phyloP scores from a whole-genome alignment of 208 protist species.

The Jaenimonas drosophilae region DNA sequence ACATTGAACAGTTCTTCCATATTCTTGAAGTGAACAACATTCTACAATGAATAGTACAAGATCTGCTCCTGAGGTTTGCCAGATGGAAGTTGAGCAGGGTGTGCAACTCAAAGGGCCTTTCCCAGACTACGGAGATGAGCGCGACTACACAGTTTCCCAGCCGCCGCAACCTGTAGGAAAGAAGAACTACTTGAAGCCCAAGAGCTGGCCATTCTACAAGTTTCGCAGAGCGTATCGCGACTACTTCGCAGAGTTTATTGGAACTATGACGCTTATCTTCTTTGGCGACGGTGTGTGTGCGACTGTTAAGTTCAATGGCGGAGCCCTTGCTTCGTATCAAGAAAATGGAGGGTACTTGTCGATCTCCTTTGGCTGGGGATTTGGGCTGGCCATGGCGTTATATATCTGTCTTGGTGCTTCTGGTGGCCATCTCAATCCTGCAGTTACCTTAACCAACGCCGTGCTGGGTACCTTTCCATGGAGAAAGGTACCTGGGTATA shows the following conservation, averaged over 20 bases:
- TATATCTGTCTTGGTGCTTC: slow-evolving; percentile 6
- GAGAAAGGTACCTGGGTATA: slow-evolving; percentile 12
- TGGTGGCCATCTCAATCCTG: slow-evolving; percentile 13
- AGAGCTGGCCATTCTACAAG: slow-evolving; percentile 3
- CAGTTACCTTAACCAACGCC: slow-evolving; percentile 13
- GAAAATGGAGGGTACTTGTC: slow-evolving; percentile 5
- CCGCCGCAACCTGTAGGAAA: too few relatives aligned
- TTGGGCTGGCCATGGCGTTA: slow-evolving; percentile 9
- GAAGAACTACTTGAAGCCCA: background rate
- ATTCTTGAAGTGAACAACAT: too few relatives aligned
- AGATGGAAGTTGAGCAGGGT: too few relatives aligned
- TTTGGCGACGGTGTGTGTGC: slow-evolving; percentile 14
- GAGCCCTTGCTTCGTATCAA: background rate
- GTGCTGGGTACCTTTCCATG: slow-evolving; percentile 9
- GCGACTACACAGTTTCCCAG: too few relatives aligned
- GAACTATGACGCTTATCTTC: slow-evolving; percentile 9
- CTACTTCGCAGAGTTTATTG: slow-evolving; percentile 14
- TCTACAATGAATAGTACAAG: too few relatives aligned
- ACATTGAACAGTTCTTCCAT: too few relatives aligned
- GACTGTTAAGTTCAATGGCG: slow-evolving; percentile 1
- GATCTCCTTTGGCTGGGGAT: slow-evolving; percentile 12
- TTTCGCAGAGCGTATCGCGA: slow-evolving; percentile 9
- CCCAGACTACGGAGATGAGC: too few relatives aligned
- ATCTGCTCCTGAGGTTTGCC: too few relatives aligned
- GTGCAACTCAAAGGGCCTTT: too few relatives aligned